A percentile compares a stretch with the other conserved stretches of the same genome.
These are phyloP conservation scores for Colletotrichum noveboracense DNA, from an alignment of 2,329 filamentous ascomycete species.

Conservation along the genomic window DNA sequence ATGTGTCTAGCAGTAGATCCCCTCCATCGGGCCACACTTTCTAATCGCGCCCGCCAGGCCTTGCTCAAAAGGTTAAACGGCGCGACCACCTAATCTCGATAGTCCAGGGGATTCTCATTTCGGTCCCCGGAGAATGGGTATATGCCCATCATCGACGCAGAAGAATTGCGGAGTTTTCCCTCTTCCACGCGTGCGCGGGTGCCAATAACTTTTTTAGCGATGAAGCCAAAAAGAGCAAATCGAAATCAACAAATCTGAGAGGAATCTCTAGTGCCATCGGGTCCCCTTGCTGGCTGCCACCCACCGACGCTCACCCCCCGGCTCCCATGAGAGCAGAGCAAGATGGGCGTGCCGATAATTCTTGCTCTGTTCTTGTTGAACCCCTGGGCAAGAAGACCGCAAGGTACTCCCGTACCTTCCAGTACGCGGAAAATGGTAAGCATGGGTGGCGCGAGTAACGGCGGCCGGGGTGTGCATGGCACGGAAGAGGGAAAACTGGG, in stretches of 20 bases:
- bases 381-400: background rate
- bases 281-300: background rate
- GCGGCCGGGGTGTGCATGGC: conserved; percentile 1
- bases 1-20: conserved; percentile 9
- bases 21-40: background rate
- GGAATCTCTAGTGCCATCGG: conserved; percentile 8
- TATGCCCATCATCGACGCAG: conserved; percentile 4
- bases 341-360: background rate
- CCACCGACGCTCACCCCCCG: background rate
- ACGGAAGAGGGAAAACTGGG: conserved; percentile 7
- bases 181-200: background rate
- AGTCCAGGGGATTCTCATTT: conserved; percentile 17
- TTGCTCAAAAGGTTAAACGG: conserved; percentile 9
- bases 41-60: background rate
- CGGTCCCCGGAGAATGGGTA: background rate
- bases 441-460: conserved; percentile 12
- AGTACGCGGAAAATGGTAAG: background rate
- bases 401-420: background rate
- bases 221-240: background rate
- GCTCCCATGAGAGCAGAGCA: background rate
- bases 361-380: background rate
- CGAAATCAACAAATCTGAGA: background rate
- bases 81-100: conserved; percentile 16
- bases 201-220: background rate
- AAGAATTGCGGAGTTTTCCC: background rate